Evolutionary conservation across 345 rosid species (phyloP).

Genomic region (Hibiscus syriacus): DNA sequence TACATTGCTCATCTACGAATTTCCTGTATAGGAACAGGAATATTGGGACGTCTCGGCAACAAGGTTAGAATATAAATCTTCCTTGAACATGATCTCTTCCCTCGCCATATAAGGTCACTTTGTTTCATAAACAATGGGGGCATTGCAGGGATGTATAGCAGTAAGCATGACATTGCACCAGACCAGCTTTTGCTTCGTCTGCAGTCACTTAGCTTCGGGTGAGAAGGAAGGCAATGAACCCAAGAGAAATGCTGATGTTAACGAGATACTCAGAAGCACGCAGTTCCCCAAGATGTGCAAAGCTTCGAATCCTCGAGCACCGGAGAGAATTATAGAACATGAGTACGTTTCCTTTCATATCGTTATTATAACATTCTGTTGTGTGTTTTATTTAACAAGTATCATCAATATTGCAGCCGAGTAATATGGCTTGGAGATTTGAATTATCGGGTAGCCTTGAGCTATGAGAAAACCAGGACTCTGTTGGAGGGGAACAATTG

Average conservation of each 20-base stretch:
- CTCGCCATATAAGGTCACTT: not conserved
- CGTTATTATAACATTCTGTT: not conserved
- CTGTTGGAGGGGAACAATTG: not conserved
- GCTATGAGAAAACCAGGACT: constrained; percentile 42
- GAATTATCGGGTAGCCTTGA: constrained; percentile 71
- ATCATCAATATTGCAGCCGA: constrained; percentile 38
- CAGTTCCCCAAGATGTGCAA: constrained; percentile 72
- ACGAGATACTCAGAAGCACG: constrained; percentile 67
- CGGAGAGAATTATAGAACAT: constrained; percentile 71
- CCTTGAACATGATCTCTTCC: not conserved
- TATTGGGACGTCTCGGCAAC: constrained; percentile 91
- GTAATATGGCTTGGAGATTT: no score
- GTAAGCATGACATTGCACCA: constrained; percentile 87
- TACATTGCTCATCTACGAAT: constrained; percentile 80
- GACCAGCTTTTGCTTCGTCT: constrained; percentile 90
- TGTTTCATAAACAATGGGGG: not conserved
- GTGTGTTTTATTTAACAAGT: not conserved
- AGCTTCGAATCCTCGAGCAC: constrained; percentile 39
- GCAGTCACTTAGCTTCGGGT: constrained; percentile 94
- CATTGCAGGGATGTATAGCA: constrained; percentile 73
- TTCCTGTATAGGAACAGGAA: constrained; percentile 80
- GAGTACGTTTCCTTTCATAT: constrained; percentile 40
- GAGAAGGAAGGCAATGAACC: constrained; percentile 95
- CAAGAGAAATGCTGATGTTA: constrained; percentile 75
- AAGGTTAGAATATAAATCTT: constrained; percentile 41